Evolutionary conservation across 1,284 basidiomycete genomes (phyloP).

Genomic region (Wallemia hederae): DNA sequence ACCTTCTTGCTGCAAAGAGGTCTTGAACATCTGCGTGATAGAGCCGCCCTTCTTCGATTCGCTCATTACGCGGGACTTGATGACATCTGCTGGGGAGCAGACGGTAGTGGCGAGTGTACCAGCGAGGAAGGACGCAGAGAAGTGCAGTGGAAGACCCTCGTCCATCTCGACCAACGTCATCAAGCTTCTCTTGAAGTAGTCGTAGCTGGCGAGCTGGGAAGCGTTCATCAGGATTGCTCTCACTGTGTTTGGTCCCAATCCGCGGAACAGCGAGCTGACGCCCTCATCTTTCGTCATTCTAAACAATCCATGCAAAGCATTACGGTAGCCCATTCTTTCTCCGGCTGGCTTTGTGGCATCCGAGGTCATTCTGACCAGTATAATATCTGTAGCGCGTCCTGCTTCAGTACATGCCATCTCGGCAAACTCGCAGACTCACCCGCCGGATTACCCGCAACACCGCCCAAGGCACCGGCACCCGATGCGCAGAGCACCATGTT

Average conservation of each 20-base stretch:
- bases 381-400: constrained; percentile 31
- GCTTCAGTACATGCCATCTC: too few relatives aligned
- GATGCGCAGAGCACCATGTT: constrained; percentile 15
- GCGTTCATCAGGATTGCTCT: constrained; percentile 24
- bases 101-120: constrained; percentile 25
- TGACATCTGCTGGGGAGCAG: constrained; percentile 20
- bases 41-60: constrained; percentile 10
- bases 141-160: constrained; percentile 21
- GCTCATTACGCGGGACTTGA: constrained; percentile 22
- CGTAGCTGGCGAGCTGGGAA: constrained; percentile 22
- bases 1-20: constrained; percentile 6
- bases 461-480: constrained; percentile 14
- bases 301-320: constrained; percentile 19
- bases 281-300: constrained; percentile 21
- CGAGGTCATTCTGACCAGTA: constrained; percentile 18
- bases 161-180: constrained; percentile 15
- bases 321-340: constrained; percentile 12
- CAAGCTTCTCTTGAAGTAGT: constrained; percentile 23
- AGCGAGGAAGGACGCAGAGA: constrained; percentile 20
- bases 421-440: constrained; percentile 8
- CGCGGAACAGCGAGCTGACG: constrained; percentile 17
- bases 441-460: constrained; percentile 9
- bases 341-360: constrained; percentile 14
- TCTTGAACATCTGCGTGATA: constrained; percentile 6
- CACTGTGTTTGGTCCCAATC: constrained; percentile 21